Base-by-base conservation (phyloP, 148 eudicot species). In the Silene uniflora region DNA sequence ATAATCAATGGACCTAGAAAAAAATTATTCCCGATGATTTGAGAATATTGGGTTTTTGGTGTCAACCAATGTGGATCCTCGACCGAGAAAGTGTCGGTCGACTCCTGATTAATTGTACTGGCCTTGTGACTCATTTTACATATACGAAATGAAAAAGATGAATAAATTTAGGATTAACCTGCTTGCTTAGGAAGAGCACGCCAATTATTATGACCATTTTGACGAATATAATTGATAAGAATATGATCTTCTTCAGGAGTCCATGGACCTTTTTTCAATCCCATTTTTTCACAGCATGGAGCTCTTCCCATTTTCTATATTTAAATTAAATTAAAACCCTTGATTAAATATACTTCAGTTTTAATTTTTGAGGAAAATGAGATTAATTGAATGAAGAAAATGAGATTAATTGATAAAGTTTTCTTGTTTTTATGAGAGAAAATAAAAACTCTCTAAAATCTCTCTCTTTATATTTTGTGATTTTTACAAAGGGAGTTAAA, bases 101-200 rank as follows among this genome's bases (percentile, higher is more conserved):
- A 49, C 17, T 49, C 5, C 9, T 39, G 44, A 39, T 39, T 39
- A 39, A 62, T 62, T 62, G 29, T 62, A 62, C 29, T 62, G 32
- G 1, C 24, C 32, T 62, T 62, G 11, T 16, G 65, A 11, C 67
- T 64, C 67, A 3, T 19, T 60, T n/a, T 60, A 60, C 1, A n/a
- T n/a, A 18, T 6, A 12, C 7, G 8, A 7, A 56, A 12, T 18
- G 5, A 2, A 0, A 56, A 56, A 56, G 22, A 56, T 14, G 1
- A 18, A 60, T 19, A 24, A 22, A 58, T 62, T 13, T 77, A n/a
- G n/a, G n/a, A n/a, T n/a, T n/a, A n/a, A 85, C 87, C 87, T 18
- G 87, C 87, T 39, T 66, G 83, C 72, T 85, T 85, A 65, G 87
- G 87, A 18, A 85, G 87, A 25, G 85, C 87, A n/a, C 87, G 75